Conservation (phyloP, 2,329 filamentous ascomycete genomes). For the Colletotrichum sp. region DNA sequence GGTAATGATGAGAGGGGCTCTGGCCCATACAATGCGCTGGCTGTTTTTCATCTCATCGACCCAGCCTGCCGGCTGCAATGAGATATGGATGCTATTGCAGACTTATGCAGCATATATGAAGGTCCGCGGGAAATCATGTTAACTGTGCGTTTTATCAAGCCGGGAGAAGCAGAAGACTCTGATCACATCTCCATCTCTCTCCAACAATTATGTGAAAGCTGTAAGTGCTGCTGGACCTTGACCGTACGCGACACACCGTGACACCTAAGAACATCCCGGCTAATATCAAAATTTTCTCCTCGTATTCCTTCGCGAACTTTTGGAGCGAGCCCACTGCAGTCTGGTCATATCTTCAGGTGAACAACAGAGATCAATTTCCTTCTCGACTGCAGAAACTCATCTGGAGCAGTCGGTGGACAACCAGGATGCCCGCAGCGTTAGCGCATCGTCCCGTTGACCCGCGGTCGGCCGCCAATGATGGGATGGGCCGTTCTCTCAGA, state of each 20-base stretch:
- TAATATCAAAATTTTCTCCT: background rate
- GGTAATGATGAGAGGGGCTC: background rate
- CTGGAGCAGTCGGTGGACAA: background rate
- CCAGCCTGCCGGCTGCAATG: background rate
- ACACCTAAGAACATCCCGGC: background rate
- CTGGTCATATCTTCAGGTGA: background rate
- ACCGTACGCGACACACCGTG: background rate
- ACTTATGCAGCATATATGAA: background rate
- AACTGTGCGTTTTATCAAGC: background rate
- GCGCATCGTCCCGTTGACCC: constrained; percentile 5
- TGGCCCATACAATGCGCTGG: background rate
- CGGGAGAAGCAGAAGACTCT: background rate
- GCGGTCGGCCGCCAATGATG: background rate
- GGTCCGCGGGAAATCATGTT: background rate
- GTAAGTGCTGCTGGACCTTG: background rate
- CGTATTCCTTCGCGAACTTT: background rate
- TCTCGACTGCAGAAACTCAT: constrained; percentile 1
- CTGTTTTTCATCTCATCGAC: background rate
- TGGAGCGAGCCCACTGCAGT: background rate
- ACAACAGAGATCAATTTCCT: background rate
- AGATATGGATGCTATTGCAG: background rate
- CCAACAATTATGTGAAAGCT: background rate
- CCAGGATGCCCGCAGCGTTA: background rate
- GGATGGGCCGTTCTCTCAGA: background rate
- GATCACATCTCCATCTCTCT: background rate